Evolutionary conservation across 2,329 filamentous ascomycete species (phyloP).

Genomic region (Fusarium decemcellulare): DNA sequence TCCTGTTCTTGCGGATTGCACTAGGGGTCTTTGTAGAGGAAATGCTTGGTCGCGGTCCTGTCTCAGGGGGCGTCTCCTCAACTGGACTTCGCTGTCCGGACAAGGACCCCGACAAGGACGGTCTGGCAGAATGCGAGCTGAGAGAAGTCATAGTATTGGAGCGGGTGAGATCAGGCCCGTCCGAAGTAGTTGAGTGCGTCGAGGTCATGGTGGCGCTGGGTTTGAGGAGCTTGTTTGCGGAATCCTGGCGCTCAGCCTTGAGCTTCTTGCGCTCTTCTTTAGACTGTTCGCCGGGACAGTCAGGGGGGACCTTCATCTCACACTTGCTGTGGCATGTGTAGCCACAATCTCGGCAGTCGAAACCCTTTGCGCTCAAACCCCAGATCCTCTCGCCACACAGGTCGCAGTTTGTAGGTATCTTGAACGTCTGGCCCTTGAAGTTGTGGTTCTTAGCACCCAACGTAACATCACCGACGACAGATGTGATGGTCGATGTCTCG

Average conservation of each 20-base stretch:
- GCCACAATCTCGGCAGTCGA: constrained; percentile 95
- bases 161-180: constrained; percentile 78
- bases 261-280: constrained; percentile 98
- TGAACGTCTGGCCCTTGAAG: constrained; percentile 99
- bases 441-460: constrained; percentile 95
- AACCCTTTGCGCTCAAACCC: constrained; percentile 96
- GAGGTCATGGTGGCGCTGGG: constrained; percentile 57
- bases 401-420: constrained; percentile 98
- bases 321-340: constrained; percentile 99
- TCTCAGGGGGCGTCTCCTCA: constrained; percentile 60
- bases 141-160: constrained; percentile 92
- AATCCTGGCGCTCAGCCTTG: constrained; percentile 87
- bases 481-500: constrained; percentile 93
- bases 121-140: constrained; percentile 85
- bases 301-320: constrained; percentile 97
- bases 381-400: constrained; percentile 97
- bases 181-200: constrained; percentile 69
- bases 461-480: constrained; percentile 91
- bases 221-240: constrained; percentile 74
- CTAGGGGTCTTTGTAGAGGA: constrained; percentile 48
- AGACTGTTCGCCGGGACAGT: constrained; percentile 92
- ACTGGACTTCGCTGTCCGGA: constrained; percentile 64
- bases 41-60: constrained; percentile 44
- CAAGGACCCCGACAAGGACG: constrained; percentile 77
- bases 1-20: constrained; percentile 72